Evolutionary conservation across 192 early-diverging fungal species (phyloP), one percentile per base, ranked within the genome.

Genomic region (Helicostylum pulchrum): DNA sequence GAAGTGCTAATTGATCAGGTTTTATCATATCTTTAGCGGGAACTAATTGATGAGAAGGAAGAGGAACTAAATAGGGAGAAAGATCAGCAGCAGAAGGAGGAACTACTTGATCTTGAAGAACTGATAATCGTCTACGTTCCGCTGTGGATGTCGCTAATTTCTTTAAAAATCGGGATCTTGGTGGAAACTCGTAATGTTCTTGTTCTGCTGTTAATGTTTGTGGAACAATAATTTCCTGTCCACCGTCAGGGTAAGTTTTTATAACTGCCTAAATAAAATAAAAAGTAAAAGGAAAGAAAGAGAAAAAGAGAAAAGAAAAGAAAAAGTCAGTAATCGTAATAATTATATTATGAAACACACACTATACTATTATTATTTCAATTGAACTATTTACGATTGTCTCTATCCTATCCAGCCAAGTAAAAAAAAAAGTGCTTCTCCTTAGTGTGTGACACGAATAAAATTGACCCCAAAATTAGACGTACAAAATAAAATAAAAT

Each of bases 181-280:
- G 68, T 50, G 68, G 68, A 36, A 70, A 70, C 53, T 70, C 68
- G 52, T 70, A 70, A 39, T 70, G 61, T 26, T 70, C 61, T 58
- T 70, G 68, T 49, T 70, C 68, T 26, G 51, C 11, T 14, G 68
- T 70, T 23, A 70, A 43, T 20, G 50, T 57, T 46, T 70, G 68
- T 42, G 68, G 68, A 26, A 70, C 61, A 20, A 70, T 62, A 23
- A 70, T 70, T 39, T 70, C 68, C 36, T 56, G 60, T 9, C 46
- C 44, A 44, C 68, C 68, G 53, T 70, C 68, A 10, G 68, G 68
- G 48, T 62, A 70, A 20, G 53, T 62, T 34, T 70, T 62, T 36
- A 70, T 70, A 17, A 58, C 20, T 8, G 61, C 68, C 68, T 70
- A 61, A 23, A 36, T 26, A 59, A 60, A 44, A 60, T 10, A 42